Conservation (phyloP, 1,284 basidiomycete genomes). For the Volvariella surrecta region DNA sequence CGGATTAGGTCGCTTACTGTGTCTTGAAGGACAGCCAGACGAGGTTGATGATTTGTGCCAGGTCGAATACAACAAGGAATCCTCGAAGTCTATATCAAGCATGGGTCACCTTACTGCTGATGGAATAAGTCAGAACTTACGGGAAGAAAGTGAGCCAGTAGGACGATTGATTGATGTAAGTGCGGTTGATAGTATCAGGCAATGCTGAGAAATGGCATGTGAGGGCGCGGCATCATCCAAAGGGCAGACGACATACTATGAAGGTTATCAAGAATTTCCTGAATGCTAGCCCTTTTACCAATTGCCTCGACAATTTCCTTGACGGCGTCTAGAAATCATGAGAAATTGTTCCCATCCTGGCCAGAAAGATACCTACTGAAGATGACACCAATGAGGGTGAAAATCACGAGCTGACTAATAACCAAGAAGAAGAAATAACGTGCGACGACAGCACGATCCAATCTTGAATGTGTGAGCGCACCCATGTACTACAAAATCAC, state of each 20-base stretch:
- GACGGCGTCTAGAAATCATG: slow-evolving; percentile 40
- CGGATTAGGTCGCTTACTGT: slow-evolving; percentile 20
- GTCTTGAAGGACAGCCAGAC: slow-evolving; percentile 83
- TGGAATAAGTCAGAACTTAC: slow-evolving; percentile 30
- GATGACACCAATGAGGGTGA: slow-evolving; percentile 83
- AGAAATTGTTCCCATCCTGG: slow-evolving; percentile 4
- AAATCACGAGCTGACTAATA: slow-evolving; percentile 84
- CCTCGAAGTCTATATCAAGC: slow-evolving; percentile 63
- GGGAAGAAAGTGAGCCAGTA: slow-evolving; percentile 97
- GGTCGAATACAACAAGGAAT: slow-evolving; percentile 89
- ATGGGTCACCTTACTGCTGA: slow-evolving; percentile 1
- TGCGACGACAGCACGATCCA: slow-evolving; percentile 85
- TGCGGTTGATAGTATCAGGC: slow-evolving; percentile 64
- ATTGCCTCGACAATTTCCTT: slow-evolving; percentile 62
- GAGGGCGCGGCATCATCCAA: slow-evolving; percentile 2
- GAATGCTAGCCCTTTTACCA: slow-evolving; percentile 59
- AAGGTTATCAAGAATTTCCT: slow-evolving; percentile 59
- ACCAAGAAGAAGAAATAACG: slow-evolving; percentile 91
- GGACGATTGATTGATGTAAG: slow-evolving; percentile 77
- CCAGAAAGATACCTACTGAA: slow-evolving; percentile 50
- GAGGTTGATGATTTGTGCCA: slow-evolving; percentile 92
- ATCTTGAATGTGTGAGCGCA: slow-evolving; percentile 64
- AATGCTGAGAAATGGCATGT: slow-evolving; percentile 36
- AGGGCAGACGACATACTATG: slow-evolving; percentile 37
- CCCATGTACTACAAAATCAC: slow-evolving; percentile 66